Evolutionary conservation across 176 grass and related monocot species (phyloP), one percentile per base, ranked within the genome.

Genomic region (Avena atlantica): DNA sequence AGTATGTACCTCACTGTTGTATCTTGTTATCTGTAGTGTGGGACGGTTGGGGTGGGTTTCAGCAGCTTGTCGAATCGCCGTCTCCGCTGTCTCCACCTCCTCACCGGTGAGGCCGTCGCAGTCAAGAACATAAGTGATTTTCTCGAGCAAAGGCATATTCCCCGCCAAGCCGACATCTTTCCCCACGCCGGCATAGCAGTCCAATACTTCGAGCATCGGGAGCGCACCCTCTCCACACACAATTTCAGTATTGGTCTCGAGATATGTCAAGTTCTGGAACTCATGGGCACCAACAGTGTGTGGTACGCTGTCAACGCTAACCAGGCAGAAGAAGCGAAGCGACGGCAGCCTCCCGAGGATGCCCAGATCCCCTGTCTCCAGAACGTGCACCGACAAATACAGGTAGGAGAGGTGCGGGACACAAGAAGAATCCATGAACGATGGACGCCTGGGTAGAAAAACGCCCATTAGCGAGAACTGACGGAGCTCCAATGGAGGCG

Each of bases 381-480:
- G 3, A 0, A 0, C 23, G 0, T 15, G 0, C 6, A 75, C 12
- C 0, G 0, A 0, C 0, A 75, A 15, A 0, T 8, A 2, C 2
- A 29, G 5, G 0, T 5, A 0, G 6, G 21, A 17, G 13, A 76
- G 4, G 2, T 17, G 48, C 0, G 73, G 73, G 25, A 53, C 0
- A 49, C 12, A n/a, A 3, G 7, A 27, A 11, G 13, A 24, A 8
- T 75, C 3, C 12, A 75, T 50, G 47, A 47, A 51, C 0, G 47
- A 14, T 29, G 72, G 23, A 12, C 7, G 13, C 48, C 47, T 15
- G 0, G n/a, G 24, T 23, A 25, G 15, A 4, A 4, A 9, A 0
- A 69, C 9, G 12, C 66, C 66, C 4, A 3, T 3, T 6, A 52
- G 6, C 6, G 6, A 4, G 2, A 75, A 27, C 34, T 34, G 34